phyloP scores from a whole-genome alignment of 257 asterid species.

The Misopates orontium region DNA sequence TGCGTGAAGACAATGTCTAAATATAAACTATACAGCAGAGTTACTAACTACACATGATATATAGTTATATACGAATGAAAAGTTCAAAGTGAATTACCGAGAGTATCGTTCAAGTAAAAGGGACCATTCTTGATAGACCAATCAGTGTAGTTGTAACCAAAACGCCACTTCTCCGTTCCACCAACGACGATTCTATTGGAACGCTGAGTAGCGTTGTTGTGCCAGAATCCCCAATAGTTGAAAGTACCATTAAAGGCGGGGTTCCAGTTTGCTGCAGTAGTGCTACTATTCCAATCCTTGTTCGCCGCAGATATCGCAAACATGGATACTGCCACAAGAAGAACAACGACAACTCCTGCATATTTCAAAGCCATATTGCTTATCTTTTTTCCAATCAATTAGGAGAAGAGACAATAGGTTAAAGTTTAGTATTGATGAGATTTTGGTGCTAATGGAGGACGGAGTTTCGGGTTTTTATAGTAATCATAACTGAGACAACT shows the following conservation, averaged over 20 bases:
- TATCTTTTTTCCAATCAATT: background rate
- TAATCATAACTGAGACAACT: background rate
- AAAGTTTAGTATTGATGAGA: background rate
- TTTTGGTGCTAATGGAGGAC: conserved; percentile 19
- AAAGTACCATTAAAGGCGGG: conserved; percentile 19
- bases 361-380: conserved; percentile 29
- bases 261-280: conserved; percentile 32
- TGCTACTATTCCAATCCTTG: conserved; percentile 42
- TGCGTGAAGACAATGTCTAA: too few species aligned
- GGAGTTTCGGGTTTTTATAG: conserved; percentile 29
- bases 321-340: conserved; percentile 23
- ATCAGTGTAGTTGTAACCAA: conserved; percentile 63
- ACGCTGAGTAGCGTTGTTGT: conserved; percentile 34
- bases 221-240: conserved; percentile 40
- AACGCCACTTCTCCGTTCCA: conserved; percentile 65
- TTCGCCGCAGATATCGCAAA: conserved; percentile 39
- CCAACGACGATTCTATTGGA: conserved; percentile 51
- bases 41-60: too few species aligned
- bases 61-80: too few species aligned
- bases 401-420: too few species aligned
- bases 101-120: conserved; percentile 57
- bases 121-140: conserved; percentile 65
- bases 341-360: conserved; percentile 21
- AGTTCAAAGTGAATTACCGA: conserved; percentile 36
- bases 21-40: too few species aligned